phyloP scores from a whole-genome alignment of 805 yeast genomes.

The Aciculoconidium aculeatum region DNA sequence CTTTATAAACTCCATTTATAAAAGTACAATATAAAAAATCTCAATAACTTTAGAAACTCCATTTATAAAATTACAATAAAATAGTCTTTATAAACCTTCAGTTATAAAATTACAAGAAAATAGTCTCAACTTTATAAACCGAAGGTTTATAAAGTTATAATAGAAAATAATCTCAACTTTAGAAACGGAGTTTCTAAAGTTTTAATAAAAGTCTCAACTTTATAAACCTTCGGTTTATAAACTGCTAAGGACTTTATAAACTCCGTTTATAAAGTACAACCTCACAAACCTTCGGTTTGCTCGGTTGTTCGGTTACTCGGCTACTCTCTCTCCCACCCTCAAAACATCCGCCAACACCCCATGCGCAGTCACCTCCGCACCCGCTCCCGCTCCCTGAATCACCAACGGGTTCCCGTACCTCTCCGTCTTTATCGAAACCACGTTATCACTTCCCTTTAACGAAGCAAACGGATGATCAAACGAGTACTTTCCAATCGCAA shows the following conservation, averaged over 20 bases:
- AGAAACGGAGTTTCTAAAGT: constrained; percentile 2
- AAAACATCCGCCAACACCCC: constrained; percentile 94
- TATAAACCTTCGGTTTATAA: too few relatives aligned
- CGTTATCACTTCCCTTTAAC: constrained; percentile 93
- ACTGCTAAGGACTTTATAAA: too few relatives aligned
- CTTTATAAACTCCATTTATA: too few relatives aligned
- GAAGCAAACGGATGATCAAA: constrained; percentile 93
- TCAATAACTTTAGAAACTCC: too few relatives aligned
- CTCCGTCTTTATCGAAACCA: constrained; percentile 83
- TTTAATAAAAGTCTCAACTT: constrained; percentile 1
- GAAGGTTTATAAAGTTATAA: neutral
- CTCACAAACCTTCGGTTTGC: constrained; percentile 5
- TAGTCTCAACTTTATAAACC: too few relatives aligned
- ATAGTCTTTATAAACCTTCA: too few relatives aligned
- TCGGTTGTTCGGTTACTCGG: constrained; percentile 18
- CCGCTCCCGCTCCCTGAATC: constrained; percentile 97
- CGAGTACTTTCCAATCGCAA: constrained; percentile 84
- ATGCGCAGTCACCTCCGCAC: constrained; percentile 61
- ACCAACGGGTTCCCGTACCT: constrained; percentile 92
- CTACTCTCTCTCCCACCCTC: constrained; percentile 85
- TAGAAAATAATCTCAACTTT: neutral
- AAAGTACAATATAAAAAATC: too few relatives aligned
- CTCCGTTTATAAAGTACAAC: too few relatives aligned
- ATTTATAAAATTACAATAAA: too few relatives aligned
- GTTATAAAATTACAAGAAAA: too few relatives aligned